A percentile compares a stretch with the other conserved stretches of the same genome.
phyloP scores from a whole-genome alignment of 2,329 filamentous ascomycete species.

The Botrytis deweyae region DNA sequence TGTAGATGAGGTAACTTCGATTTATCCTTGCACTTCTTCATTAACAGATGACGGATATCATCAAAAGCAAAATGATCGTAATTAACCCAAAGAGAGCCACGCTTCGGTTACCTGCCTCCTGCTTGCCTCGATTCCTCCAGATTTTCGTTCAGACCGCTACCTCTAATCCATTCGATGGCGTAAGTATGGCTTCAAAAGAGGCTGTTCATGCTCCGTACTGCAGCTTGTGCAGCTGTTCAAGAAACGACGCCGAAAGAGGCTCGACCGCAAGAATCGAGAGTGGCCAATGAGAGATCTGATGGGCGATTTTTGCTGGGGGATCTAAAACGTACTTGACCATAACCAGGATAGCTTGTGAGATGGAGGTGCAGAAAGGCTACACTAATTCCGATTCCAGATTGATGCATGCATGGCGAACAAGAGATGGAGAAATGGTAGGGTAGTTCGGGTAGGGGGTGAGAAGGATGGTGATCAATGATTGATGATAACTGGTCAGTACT shows the following conservation, averaged over 20 bases:
- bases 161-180: background rate
- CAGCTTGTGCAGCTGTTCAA: slow-evolving; percentile 7
- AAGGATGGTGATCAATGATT: background rate
- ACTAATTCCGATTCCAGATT: background rate
- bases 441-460: slow-evolving; percentile 1
- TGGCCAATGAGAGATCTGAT: background rate
- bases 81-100: background rate
- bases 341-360: background rate
- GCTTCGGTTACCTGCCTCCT: background rate
- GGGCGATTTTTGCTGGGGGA: background rate
- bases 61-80: background rate
- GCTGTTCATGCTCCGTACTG: background rate
- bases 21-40: background rate
- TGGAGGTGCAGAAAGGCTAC: background rate
- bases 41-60: background rate
- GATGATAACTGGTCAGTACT: background rate
- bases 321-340: slow-evolving; percentile 6
- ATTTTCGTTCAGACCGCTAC: background rate
- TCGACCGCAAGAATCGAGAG: background rate
- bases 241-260: slow-evolving; percentile 8
- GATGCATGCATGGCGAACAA: slow-evolving; percentile 11
- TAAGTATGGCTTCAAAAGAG: slow-evolving; percentile 5
- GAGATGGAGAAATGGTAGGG: slow-evolving; percentile 14
- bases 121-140: background rate
- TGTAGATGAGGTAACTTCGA: background rate